Evolutionary conservation across 345 rosid species (phyloP), one percentile per base, ranked within the genome.

Genomic region (Orychophragmus violaceus): DNA sequence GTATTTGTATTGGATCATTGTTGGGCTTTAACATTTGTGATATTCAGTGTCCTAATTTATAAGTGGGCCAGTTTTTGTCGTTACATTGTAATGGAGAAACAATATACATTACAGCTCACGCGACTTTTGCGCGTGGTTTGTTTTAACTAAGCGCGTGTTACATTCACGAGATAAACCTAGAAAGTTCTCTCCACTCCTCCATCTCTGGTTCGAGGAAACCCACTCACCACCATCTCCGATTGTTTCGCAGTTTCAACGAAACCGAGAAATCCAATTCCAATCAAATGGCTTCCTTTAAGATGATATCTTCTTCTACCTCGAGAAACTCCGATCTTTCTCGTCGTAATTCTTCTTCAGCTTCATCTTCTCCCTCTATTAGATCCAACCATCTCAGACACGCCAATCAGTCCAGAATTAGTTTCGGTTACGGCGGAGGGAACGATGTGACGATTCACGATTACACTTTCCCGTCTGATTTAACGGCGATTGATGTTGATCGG

Each of bases 271-370:
- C 3, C 13, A 2, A 8, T 44, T 44, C 32, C 53, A 12, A 41
- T 62, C 30, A 14, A 66, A 86, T 86, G 89, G 83, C 88, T 81
- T 79, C 97, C 59, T 83, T 83, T 30, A 82, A 83, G 78, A 71
- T 78, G 50, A 85, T 88, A 82, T 71, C 87, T 64, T 78, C 91
- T 59, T 80, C 95, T 7, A 83, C 66, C 21, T 69, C 89, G 30
- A 70, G 78, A 74, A 82, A 74, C 24, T 80, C 84, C 88, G 92
- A 84, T 82, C 82, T 78, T 1, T 70, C 89, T 29, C 82, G 81
- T 41, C 88, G 83, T 37, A 56, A 80, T 48, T 67, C 83, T 41
- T 41, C 84, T 25, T 77, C 83, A 14, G 78, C 84, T 23, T 65
- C 86, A 39, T 76, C 87, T 18, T 65, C 86, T 28, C 55, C 81